Percentiles rank a stretch among this genome's conserved stretches.
Conservation (phyloP, 371 early-diverging fungal species). For the Saksenaea oblongispora region DNA sequence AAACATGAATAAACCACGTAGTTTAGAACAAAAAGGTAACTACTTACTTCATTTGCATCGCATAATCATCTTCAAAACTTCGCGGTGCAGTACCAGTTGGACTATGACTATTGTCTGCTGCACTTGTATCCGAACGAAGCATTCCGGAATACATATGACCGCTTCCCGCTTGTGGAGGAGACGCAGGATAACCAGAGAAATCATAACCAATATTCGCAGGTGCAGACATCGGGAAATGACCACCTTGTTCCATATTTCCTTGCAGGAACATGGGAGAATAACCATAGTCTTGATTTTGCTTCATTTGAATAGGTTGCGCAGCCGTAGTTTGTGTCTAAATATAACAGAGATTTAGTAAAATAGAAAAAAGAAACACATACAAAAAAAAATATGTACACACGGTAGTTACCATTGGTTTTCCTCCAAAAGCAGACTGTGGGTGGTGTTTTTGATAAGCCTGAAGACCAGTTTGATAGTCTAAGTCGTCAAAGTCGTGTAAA, state of each 20-base stretch:
- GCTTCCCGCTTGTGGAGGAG: neutral
- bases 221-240: conserved; percentile 41
- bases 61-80: conserved; percentile 44
- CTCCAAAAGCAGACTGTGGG: neutral
- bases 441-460: conserved; percentile 9
- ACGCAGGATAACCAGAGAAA: conserved; percentile 9
- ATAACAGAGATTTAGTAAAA: neutral
- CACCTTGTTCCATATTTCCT: neutral
- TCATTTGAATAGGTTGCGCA: conserved; percentile 11
- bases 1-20: neutral
- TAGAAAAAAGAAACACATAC: neutral
- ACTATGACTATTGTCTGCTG: conserved; percentile 3
- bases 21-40: neutral
- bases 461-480: conserved; percentile 13
- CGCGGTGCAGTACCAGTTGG: conserved; percentile 8
- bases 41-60: conserved; percentile 46
- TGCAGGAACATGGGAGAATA: conserved; percentile 6
- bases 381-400: neutral
- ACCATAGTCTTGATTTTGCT: conserved; percentile 6
- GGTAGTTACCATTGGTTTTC: neutral
- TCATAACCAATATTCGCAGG: conserved; percentile 47
- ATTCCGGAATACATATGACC: conserved; percentile 15
- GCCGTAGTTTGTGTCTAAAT: neutral
- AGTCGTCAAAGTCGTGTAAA: conserved; percentile 22
- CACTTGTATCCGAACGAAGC: conserved; percentile 11